phyloP scores from a whole-genome alignment of 441 rosid genomes.

The Geranium incanum region DNA sequence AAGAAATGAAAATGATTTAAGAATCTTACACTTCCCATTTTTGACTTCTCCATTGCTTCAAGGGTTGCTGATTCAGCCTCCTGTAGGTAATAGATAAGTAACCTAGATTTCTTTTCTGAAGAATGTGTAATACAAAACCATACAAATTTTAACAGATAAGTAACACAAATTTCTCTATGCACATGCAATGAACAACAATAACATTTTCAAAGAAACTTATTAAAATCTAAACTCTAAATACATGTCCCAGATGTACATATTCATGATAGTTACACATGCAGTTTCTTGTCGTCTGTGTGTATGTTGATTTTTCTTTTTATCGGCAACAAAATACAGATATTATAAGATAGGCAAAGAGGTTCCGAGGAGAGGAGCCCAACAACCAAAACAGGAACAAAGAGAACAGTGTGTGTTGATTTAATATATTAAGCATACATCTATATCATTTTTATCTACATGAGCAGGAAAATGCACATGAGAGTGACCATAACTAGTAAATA shows the following conservation, averaged over 20 bases:
- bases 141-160: neutral
- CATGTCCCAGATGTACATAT: neutral
- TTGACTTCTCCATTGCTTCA: slow-evolving; percentile 79
- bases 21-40: slow-evolving; percentile 70
- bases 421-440: neutral
- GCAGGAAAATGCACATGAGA: neutral
- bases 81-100: slow-evolving; percentile 33
- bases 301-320: neutral
- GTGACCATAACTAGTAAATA: neutral
- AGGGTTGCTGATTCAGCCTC: slow-evolving; percentile 88
- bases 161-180: neutral
- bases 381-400: too few species aligned
- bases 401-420: neutral
- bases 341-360: too few species aligned
- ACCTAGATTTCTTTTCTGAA: neutral
- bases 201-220: neutral
- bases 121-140: slow-evolving; percentile 16
- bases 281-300: neutral
- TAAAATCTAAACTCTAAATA: neutral
- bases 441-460: neutral
- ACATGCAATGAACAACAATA: neutral
- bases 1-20: slow-evolving; percentile 19
- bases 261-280: neutral
- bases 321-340: too few species aligned
- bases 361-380: too few species aligned